These are phyloP conservation scores for Ophioceras dolichostomum DNA, from an alignment of 2,329 filamentous ascomycete species.

Conservation along the genomic window DNA sequence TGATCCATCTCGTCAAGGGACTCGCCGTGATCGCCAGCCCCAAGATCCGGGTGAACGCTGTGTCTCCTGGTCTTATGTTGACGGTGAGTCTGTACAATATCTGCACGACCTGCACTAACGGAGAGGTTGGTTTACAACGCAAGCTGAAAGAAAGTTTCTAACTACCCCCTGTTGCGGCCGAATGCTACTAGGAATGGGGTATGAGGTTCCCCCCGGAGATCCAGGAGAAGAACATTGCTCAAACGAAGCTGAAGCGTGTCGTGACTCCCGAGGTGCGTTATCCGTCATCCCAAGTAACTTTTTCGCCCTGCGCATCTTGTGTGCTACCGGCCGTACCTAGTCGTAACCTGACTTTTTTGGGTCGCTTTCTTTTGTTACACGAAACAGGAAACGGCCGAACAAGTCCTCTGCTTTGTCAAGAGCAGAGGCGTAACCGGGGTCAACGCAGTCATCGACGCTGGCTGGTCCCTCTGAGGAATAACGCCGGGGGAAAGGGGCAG, in stretches of 20 bases:
- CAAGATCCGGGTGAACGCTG: constrained; percentile 44
- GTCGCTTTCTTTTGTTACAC: too few species aligned
- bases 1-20: constrained; percentile 44
- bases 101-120: too few species aligned
- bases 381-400: constrained; percentile 5
- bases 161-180: too few species aligned
- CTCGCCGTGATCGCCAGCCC: constrained; percentile 40
- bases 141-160: too few species aligned
- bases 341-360: too few species aligned
- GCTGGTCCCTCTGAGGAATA: constrained; percentile 2
- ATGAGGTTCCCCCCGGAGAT: constrained; percentile 41
- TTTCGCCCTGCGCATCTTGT: too few species aligned
- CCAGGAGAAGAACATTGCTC: constrained; percentile 39
- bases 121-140: too few species aligned
- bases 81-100: constrained; percentile 32
- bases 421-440: constrained; percentile 8
- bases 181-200: constrained; percentile 51
- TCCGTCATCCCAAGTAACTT: not conserved
- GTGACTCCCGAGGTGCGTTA: constrained; percentile 34
- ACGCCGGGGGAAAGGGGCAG: too few species aligned
- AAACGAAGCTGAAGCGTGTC: constrained; percentile 45
- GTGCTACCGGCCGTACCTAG: too few species aligned
- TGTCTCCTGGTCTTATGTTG: constrained; percentile 39
- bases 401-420: constrained; percentile 7
- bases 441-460: constrained; percentile 8